These are phyloP conservation scores for Globisporangium cylindrosporum DNA, from an alignment of 352 stramenopile species.

Conservation along the genomic window DNA sequence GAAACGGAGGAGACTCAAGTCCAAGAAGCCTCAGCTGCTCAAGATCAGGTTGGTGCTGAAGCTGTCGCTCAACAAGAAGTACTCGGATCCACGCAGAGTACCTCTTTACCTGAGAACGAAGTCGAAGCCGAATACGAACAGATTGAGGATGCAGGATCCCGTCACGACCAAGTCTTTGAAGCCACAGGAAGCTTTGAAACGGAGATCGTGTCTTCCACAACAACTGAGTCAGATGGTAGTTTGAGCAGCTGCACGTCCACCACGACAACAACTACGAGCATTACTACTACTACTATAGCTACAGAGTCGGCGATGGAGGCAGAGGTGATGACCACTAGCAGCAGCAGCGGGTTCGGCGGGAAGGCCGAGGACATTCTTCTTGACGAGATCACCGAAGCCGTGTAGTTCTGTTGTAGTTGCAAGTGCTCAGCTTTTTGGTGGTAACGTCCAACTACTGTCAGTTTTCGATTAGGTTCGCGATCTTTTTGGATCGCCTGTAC, in stretches of 20 bases:
- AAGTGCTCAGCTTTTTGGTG: too few relatives aligned
- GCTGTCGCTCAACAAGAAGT: neutral
- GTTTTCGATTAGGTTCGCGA: neutral
- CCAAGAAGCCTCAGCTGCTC: neutral
- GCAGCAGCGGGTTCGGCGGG: constrained; percentile 21
- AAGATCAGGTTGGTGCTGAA: neutral
- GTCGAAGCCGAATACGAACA: neutral
- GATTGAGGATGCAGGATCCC: neutral
- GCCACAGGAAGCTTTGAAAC: constrained; percentile 1
- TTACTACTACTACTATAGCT: neutral
- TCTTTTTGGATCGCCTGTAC: neutral
- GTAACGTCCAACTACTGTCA: neutral
- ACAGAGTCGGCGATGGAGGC: neutral
- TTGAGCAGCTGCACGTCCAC: neutral
- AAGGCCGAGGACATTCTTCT: constrained; percentile 52
- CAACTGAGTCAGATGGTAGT: neutral
- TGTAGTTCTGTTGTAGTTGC: constrained; percentile 18
- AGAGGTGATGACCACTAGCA: neutral
- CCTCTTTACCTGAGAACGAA: neutral
- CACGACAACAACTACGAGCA: neutral
- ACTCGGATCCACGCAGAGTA: neutral
- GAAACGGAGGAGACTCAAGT: neutral
- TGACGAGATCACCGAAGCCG: constrained; percentile 58
- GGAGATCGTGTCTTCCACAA: neutral
- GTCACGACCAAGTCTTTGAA: neutral